Base-by-base conservation (phyloP, 768 basidiomycete species). In the Boletus sensibilis region DNA sequence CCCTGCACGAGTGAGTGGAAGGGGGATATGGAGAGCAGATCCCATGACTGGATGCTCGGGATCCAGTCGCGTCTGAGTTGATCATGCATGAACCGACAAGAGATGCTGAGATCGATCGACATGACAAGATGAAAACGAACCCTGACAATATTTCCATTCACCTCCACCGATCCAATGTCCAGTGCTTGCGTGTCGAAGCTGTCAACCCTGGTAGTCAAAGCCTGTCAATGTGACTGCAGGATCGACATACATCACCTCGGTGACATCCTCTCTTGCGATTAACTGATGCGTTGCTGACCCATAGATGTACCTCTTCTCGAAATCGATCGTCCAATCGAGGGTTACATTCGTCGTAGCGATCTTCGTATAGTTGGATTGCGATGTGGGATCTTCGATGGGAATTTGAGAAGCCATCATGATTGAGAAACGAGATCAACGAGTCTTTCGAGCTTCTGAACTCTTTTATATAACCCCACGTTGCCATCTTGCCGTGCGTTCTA, bases 1-100 rank as follows among this genome's bases (percentile, higher is more conserved):
- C 14, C 81, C 84, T 11, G 45, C 40, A n/a, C 29, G 40, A 10
- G 21, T 58, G 2, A 60, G 50, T 0, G 80, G 77, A 9, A 95
- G 76, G 1, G 76, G 60, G 33, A 95, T 74, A 42, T 78, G 81
- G 37, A 97, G 74, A 0, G 90, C 85, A 25, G 87, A 83, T 20
- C 94, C 94, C 83, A 92, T 86, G 23, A 88, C 84, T 4, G 77
- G 73, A 68, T 92, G 84, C 42, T 83, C 79, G 6, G 77, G 66
- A 46, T 80, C 80, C 7, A 92, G 61, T 29, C 73, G 71, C 60
- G 78, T 84, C 85, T 90, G 39, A 6, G 31, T 25, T 7, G 35
- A 53, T 34, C 47, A 14, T 12, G 38, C 12, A 45, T 25, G 21
- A 23, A 34, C 8, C 7, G 33, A 23, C n/a, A 14, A 31, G 9